Conservation (phyloP, 352 stramenopile species). For the Pythium brassicae region DNA sequence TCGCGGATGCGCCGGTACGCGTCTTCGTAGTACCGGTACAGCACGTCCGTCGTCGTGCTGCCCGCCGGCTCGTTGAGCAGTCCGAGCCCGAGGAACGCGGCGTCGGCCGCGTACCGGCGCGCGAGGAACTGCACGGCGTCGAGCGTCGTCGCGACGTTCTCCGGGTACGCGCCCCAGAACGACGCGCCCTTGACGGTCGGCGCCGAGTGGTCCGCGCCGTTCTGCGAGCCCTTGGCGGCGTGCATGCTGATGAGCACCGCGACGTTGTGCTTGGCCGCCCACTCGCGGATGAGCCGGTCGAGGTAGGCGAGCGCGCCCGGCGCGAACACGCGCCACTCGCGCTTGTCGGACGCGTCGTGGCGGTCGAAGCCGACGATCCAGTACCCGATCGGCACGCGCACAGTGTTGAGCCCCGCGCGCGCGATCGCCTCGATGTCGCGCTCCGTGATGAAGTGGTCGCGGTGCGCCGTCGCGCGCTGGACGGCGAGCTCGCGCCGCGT, state of each 20-base stretch:
- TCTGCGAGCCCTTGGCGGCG: slow-evolving; percentile 50
- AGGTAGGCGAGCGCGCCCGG: slow-evolving; percentile 43
- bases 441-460: slow-evolving; percentile 64
- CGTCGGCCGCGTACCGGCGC: slow-evolving; percentile 21
- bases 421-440: slow-evolving; percentile 59
- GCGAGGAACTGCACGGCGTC: slow-evolving; percentile 23
- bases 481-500: slow-evolving; percentile 27
- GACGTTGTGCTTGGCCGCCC: slow-evolving; percentile 46
- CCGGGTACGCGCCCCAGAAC: slow-evolving; percentile 11
- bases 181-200: slow-evolving; percentile 50
- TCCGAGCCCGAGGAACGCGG: slow-evolving; percentile 27
- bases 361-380: slow-evolving; percentile 74
- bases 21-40: slow-evolving; percentile 29
- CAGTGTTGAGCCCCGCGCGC: slow-evolving; percentile 61
- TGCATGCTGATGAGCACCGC: slow-evolving; percentile 50
- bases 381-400: slow-evolving; percentile 75
- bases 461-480: slow-evolving; percentile 43
- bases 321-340: slow-evolving; percentile 49
- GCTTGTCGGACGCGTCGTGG: slow-evolving; percentile 32
- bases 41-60: slow-evolving; percentile 9
- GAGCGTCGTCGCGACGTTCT: slow-evolving; percentile 20
- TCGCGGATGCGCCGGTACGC: slow-evolving; percentile 20
- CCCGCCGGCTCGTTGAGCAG: slow-evolving; percentile 31
- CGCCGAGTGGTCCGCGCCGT: slow-evolving; percentile 41
- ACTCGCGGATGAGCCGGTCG: slow-evolving; percentile 40